Conservation (phyloP, 495 filamentous ascomycete genomes). For the Penicillium coprophilum region DNA sequence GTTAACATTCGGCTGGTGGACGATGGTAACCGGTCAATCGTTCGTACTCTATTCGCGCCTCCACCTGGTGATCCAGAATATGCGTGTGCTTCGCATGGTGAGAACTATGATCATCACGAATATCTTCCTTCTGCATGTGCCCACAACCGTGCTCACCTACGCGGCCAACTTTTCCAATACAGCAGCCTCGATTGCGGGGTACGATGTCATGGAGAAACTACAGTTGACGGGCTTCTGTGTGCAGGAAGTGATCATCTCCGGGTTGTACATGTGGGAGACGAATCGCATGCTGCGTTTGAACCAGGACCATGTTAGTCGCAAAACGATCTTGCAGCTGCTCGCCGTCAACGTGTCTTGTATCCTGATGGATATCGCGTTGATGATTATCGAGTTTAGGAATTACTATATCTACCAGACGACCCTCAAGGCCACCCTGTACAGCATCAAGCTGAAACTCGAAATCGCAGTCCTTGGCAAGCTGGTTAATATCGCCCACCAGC, state of each 20-base stretch:
- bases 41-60: constrained; percentile 43
- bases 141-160: constrained; percentile 35
- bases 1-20: constrained; percentile 40
- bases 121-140: constrained; percentile 37
- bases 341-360: constrained; percentile 34
- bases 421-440: constrained; percentile 32
- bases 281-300: constrained; percentile 30
- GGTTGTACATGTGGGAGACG: constrained; percentile 34
- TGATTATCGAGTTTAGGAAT: constrained; percentile 33
- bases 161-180: constrained; percentile 27
- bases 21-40: constrained; percentile 44
- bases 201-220: constrained; percentile 33
- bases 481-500: constrained; percentile 32
- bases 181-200: constrained; percentile 19
- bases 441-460: constrained; percentile 32
- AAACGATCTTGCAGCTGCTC: constrained; percentile 31
- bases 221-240: constrained; percentile 33
- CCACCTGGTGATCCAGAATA: constrained; percentile 36
- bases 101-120: constrained; percentile 39
- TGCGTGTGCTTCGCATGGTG: constrained; percentile 26
- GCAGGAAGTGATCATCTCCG: constrained; percentile 33
- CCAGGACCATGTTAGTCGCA: constrained; percentile 26
- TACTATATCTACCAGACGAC: constrained; percentile 36
- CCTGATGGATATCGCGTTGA: constrained; percentile 33
- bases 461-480: constrained; percentile 32